phyloP scores from a whole-genome alignment of 192 early-diverging fungal species.

The Borealophlyctis nickersoniae region DNA sequence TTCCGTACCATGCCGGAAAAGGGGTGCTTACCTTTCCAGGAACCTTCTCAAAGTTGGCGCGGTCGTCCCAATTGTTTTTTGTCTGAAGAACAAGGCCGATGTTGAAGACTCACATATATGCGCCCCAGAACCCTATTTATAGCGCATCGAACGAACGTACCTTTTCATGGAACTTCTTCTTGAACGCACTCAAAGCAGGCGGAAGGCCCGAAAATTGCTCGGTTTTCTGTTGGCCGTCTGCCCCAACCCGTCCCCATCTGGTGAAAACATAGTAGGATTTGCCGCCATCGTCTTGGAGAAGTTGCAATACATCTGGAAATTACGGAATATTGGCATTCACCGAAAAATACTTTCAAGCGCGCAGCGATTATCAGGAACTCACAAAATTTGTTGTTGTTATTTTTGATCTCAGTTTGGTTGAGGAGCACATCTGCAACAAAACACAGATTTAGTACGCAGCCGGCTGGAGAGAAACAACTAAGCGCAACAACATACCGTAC shows the following conservation, averaged over 20 bases:
- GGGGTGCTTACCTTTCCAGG: conserved; percentile 40
- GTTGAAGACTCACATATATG: too few relatives aligned
- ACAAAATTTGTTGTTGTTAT: conserved; percentile 77
- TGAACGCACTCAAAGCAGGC: conserved; percentile 40
- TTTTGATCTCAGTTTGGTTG: conserved; percentile 66
- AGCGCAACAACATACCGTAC: conserved; percentile 30
- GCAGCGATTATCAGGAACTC: too few relatives aligned
- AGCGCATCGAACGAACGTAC: too few relatives aligned
- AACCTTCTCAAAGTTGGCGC: conserved; percentile 50
- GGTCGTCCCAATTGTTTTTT: conserved; percentile 60
- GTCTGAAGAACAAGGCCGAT: conserved; percentile 44
- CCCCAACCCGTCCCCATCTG: conserved; percentile 74
- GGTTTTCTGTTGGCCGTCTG: conserved; percentile 49
- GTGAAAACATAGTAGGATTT: conserved; percentile 54
- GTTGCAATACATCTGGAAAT: too few relatives aligned
- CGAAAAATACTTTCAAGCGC: too few relatives aligned
- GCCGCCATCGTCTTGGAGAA: conserved; percentile 24
- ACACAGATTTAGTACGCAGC: conserved; percentile 24
- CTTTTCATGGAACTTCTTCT: conserved; percentile 64
- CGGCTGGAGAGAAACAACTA: background rate
- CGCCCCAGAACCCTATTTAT: too few relatives aligned
- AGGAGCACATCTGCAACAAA: conserved; percentile 54
- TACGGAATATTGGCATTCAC: too few relatives aligned
- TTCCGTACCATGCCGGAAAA: background rate
- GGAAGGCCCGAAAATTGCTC: conserved; percentile 11